Base-by-base conservation (phyloP, 208 protist genomes). In the Angomonas ambiguus region DNA sequence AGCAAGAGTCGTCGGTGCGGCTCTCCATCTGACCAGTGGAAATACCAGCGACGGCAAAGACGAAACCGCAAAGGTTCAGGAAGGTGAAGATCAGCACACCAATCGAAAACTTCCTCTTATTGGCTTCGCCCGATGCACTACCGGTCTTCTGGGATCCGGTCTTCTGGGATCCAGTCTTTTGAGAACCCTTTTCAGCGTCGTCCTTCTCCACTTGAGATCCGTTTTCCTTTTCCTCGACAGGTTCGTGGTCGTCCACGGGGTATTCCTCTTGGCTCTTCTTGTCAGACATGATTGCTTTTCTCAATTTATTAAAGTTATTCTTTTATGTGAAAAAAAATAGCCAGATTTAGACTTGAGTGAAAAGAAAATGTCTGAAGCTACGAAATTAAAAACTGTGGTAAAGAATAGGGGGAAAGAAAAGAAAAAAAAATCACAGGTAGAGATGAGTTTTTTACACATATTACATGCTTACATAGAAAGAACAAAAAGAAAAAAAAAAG, bases 1-100 rank as follows among this genome's bases (percentile, higher is more conserved):
- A 76, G 75, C 79, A 85, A 1, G 38, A 33, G 1, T 55, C 59
- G 67, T 58, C 34, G 10, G 0, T n/a, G 57, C 72, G 72, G 20
- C n/a, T 30, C 31, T 85, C 79, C 67, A 85, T 76, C 79, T 80
- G 80, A 25, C 79, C 79, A 34, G 80, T 30, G 18, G 79, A 58
- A 41, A 80, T 85, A 61, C 72, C 79, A 49, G 69, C 79, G n/a
- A 77, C 55, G 69, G 74, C 75, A n/a, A 85, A 64, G 56, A 77
- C 74, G 49, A 80, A 80, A 28, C 63, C 79, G 41, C 34, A 59
- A 42, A 85, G 71, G 53, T 72, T 67, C 45, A 65, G 51, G 63
- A 80, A 62, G 35, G 71, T 62, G 58, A 80, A 85, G 67, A 85
- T 31, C 51, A 85, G 60, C 20, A 78, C 69, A 34, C 62, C 61